Conservation (phyloP, 805 yeast species). For the Suhomyces sp. region DNA sequence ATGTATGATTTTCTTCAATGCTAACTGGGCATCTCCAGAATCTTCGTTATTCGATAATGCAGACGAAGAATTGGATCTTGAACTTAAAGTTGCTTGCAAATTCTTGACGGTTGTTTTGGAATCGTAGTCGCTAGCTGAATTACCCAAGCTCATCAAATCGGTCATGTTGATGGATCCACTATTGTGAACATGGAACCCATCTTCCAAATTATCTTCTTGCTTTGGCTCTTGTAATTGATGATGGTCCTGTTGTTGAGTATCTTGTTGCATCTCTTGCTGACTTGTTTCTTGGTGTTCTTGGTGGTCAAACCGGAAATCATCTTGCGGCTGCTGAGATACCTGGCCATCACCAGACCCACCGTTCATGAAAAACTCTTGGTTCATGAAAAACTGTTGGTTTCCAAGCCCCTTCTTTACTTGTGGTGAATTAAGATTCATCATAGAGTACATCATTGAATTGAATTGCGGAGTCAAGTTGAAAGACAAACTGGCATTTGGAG, state of each 20-base stretch:
- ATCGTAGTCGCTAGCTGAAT: constrained; percentile 1
- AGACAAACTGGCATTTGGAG: constrained; percentile 24
- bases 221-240: constrained; percentile 5
- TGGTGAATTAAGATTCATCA: constrained; percentile 35
- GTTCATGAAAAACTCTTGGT: constrained; percentile 29
- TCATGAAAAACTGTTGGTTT: constrained; percentile 20
- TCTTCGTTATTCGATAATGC: constrained; percentile 19
- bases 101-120: neutral
- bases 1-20: constrained; percentile 36
- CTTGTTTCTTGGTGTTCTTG: neutral
- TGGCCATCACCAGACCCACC: constrained; percentile 3
- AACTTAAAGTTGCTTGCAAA: neutral
- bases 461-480: constrained; percentile 42
- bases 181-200: neutral
- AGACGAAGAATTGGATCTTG: constrained; percentile 1
- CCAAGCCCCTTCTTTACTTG: constrained; percentile 19
- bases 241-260: constrained; percentile 5
- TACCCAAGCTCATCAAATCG: constrained; percentile 18
- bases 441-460: constrained; percentile 40
- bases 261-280: constrained; percentile 3
- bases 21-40: constrained; percentile 38
- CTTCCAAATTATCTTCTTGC: neutral
- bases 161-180: constrained; percentile 12
- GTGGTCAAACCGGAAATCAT: constrained; percentile 5
- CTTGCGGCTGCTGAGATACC: neutral